Conservation (phyloP, 2,329 filamentous ascomycete genomes). For the Ascochyta rabiei region DNA sequence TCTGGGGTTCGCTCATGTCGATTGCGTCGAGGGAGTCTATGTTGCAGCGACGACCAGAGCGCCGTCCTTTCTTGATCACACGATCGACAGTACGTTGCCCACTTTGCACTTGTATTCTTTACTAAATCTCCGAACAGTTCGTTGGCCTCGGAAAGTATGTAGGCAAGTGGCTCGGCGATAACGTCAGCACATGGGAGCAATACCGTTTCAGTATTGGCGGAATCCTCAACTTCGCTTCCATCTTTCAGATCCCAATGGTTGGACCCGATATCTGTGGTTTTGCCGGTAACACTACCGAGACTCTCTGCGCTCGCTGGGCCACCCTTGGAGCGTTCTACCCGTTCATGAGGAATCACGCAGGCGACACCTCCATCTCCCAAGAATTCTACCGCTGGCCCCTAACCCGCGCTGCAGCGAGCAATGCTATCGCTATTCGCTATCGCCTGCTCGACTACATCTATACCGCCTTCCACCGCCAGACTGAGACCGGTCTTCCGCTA, state of each 20-base stretch:
- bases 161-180: conserved; percentile 66
- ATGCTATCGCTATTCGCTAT: conserved; percentile 73
- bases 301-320: conserved; percentile 75
- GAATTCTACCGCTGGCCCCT: conserved; percentile 60
- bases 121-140: conserved; percentile 51
- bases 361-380: conserved; percentile 60
- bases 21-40: conserved; percentile 69
- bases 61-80: conserved; percentile 74
- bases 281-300: conserved; percentile 68
- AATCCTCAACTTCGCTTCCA: conserved; percentile 52
- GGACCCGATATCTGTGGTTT: conserved; percentile 76
- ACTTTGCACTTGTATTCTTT: background rate
- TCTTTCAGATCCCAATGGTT: conserved; percentile 56
- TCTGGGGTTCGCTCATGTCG: conserved; percentile 79
- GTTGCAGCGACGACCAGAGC: conserved; percentile 65
- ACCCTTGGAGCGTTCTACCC: conserved; percentile 74
- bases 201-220: conserved; percentile 50
- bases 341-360: conserved; percentile 77
- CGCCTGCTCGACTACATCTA: conserved; percentile 78
- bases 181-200: conserved; percentile 51
- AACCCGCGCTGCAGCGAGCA: conserved; percentile 68
- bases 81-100: conserved; percentile 61
- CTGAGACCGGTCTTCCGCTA: conserved; percentile 65
- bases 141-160: conserved; percentile 69
- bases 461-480: conserved; percentile 69